Conservation (phyloP, 768 basidiomycete genomes). For the Galerina sulciceps region DNA sequence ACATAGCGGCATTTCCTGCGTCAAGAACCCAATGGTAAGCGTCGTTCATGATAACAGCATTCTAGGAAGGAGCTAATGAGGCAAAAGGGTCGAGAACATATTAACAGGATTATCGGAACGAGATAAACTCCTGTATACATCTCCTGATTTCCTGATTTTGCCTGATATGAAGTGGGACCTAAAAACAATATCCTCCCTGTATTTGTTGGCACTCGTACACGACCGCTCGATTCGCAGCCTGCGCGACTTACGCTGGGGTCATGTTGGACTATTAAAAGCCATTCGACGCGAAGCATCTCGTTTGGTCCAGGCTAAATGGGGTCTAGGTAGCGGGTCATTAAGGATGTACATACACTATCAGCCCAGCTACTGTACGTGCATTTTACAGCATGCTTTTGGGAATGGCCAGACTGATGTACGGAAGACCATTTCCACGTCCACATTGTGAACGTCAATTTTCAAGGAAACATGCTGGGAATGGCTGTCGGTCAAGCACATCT, state of each 20-base stretch:
- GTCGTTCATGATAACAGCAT: background rate
- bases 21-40: slow-evolving; percentile 82
- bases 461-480: slow-evolving; percentile 67
- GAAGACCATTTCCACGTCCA: slow-evolving; percentile 95
- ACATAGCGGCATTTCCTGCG: slow-evolving; percentile 75
- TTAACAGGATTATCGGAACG: slow-evolving; percentile 77
- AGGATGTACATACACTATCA: slow-evolving; percentile 94
- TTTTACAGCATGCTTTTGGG: background rate
- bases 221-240: slow-evolving; percentile 68
- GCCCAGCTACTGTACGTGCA: slow-evolving; percentile 85
- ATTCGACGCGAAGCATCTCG: slow-evolving; percentile 62
- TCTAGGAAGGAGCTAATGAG: background rate
- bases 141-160: slow-evolving; percentile 72
- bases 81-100: slow-evolving; percentile 84
- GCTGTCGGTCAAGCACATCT: slow-evolving; percentile 90
- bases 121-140: slow-evolving; percentile 70
- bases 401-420: too few relatives aligned
- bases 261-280: slow-evolving; percentile 67
- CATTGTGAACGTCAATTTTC: slow-evolving; percentile 77
- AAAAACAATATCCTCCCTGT: slow-evolving; percentile 72
- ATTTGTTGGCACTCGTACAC: slow-evolving; percentile 80
- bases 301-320: slow-evolving; percentile 68
- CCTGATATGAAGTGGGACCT: slow-evolving; percentile 99
- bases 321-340: slow-evolving; percentile 60
- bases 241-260: slow-evolving; percentile 70